These are phyloP conservation scores for Fusarium sp. DNA, from an alignment of 2,329 filamentous ascomycete species.

Conservation along the genomic window DNA sequence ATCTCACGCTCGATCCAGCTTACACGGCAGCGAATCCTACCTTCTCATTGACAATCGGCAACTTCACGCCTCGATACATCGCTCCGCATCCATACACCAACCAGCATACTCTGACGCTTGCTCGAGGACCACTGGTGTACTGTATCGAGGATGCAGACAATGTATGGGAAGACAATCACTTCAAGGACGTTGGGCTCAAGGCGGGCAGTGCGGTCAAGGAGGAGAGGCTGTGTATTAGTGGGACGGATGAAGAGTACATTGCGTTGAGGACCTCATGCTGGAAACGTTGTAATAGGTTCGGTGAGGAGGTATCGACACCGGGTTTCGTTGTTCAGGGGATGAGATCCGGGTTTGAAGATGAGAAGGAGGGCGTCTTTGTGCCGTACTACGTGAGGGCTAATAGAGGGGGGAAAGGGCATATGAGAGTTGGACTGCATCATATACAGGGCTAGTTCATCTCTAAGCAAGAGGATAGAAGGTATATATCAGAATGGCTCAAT, in stretches of 20 bases:
- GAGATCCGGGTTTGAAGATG: not conserved
- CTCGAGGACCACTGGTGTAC: conserved; percentile 67
- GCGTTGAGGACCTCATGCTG: conserved; percentile 18
- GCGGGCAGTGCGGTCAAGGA: not conserved
- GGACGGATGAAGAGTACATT: conserved; percentile 18
- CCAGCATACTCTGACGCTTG: conserved; percentile 63
- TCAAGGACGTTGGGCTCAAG: conserved; percentile 16
- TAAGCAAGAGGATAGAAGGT: fast-evolving
- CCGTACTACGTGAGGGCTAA: conserved; percentile 29
- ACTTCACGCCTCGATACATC: conserved; percentile 59
- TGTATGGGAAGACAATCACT: conserved; percentile 20
- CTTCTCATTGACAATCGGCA: conserved; percentile 50
- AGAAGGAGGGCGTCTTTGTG: not conserved
- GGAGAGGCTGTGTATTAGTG: not conserved
- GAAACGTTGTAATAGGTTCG: not conserved
- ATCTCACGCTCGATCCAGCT: conserved; percentile 55
- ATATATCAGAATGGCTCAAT: fast-evolving
- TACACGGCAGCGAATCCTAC: conserved; percentile 52
- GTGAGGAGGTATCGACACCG: not conserved
- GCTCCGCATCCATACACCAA: conserved; percentile 65
- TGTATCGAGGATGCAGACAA: conserved; percentile 62
- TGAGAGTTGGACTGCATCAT: conserved; percentile 19
- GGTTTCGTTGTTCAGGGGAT: not conserved
- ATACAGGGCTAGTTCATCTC: not conserved
- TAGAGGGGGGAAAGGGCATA: conserved; percentile 18